Base-by-base conservation (phyloP, 345 rosid species). In the Aquilaria sinensis region DNA sequence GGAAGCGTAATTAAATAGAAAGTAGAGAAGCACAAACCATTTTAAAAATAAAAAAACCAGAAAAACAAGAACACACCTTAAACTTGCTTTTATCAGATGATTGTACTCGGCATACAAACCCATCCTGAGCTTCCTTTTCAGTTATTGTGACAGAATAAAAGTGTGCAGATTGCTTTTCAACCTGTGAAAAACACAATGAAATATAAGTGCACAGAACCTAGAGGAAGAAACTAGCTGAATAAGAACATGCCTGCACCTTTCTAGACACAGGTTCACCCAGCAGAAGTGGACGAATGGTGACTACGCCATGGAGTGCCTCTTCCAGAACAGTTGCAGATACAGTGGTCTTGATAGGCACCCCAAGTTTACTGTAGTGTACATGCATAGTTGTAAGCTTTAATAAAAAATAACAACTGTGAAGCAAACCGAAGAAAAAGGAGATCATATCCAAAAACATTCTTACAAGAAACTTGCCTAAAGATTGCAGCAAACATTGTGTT, bases 91-190 rank as follows among this genome's bases (percentile, higher is more conserved):
- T 95, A 75, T 88, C 96, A 30, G 87, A 78, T 66, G 99, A 95
- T 74, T 91, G 90, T 48, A 89, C 99, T 63, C 83, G 89, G 67
- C 96, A 91, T 29, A 89, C 96, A 64, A 95, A 70, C 52, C 99
- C 99, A 70, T 84, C 79, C n/a, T 65, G 79, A 65, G 88, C 97
- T 75, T 89, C 96, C 77, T 95, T 96, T 77, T 90, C 92, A 65
- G 93, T 82, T 75, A 95, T 75, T 56, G 71, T 74, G 75, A 95
- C 83, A 72, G 96, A 88, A 77, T 87, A 95, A 77, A 91, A 95
- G 78, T 91, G 97, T 72, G 96, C 99, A 77, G 97, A 77, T 79
- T 95, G 99, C 82, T 83, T 95, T 65, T 95, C 99, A 75, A 95
- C 97, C 99, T 95, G 86, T 77, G 73, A 71, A 56, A 74, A 58